Conservation (phyloP, 2,329 filamentous ascomycete species). For the Venturia oleaginea region DNA sequence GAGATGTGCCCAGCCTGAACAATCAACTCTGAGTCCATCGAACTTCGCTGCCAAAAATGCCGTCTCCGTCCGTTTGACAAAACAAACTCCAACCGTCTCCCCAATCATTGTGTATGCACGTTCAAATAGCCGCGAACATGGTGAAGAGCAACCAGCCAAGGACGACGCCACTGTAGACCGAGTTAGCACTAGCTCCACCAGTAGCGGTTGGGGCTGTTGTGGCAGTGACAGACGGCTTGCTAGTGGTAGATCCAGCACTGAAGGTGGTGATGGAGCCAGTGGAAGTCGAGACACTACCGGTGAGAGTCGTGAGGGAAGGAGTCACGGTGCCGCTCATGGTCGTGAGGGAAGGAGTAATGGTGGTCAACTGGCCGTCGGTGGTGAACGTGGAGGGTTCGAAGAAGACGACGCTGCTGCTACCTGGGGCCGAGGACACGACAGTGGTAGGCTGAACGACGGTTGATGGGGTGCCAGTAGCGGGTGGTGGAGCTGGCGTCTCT, state of each 20-base stretch:
- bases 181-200: conserved; percentile 6
- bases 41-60: conserved; percentile 2
- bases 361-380: neutral
- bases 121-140: neutral
- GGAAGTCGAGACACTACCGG: neutral
- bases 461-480: neutral
- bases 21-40: neutral
- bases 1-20: neutral
- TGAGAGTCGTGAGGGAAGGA: neutral
- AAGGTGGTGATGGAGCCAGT: neutral
- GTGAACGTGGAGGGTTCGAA: neutral
- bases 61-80: neutral
- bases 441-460: neutral
- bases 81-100: neutral
- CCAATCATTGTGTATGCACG: neutral
- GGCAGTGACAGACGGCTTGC: conserved; percentile 3
- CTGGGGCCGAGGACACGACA: neutral
- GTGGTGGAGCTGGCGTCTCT: neutral
- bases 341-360: too few relatives aligned
- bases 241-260: neutral
- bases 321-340: neutral
- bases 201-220: neutral
- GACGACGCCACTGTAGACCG: neutral
- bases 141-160: neutral
- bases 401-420: neutral